These are phyloP conservation scores for Karstenula rhodostoma DNA, from an alignment of 2,329 filamentous ascomycete genomes.

Conservation along the genomic window DNA sequence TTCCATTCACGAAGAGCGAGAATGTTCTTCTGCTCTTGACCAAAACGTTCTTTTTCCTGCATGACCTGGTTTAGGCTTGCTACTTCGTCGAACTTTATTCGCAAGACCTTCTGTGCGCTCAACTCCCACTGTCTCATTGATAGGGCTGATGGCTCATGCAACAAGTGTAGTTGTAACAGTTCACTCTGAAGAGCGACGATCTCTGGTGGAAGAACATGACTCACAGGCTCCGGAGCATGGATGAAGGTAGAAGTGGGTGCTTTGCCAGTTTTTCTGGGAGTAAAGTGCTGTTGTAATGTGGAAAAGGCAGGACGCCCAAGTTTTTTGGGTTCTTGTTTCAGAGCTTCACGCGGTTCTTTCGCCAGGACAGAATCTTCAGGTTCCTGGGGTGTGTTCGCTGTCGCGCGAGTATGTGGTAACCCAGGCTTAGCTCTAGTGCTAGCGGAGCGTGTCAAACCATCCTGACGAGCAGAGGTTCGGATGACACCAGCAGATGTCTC, in stretches of 20 bases:
- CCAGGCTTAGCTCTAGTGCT: slow-evolving; percentile 34
- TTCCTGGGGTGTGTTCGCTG: slow-evolving; percentile 18
- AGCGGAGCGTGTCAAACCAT: slow-evolving; percentile 36
- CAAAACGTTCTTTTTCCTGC: slow-evolving; percentile 46
- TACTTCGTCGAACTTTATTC: slow-evolving; percentile 47
- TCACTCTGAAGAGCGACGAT: slow-evolving; percentile 45
- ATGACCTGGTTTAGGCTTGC: slow-evolving; percentile 45
- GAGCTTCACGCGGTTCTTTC: slow-evolving; percentile 27
- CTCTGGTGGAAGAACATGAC: slow-evolving; percentile 38
- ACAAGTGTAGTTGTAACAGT: slow-evolving; percentile 49
- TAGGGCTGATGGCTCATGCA: slow-evolving; percentile 39
- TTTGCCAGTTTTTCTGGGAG: slow-evolving; percentile 47
- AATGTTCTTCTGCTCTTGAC: slow-evolving; percentile 48
- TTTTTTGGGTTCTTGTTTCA: slow-evolving; percentile 35
- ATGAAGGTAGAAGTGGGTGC: slow-evolving; percentile 47
- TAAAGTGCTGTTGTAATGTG: slow-evolving; percentile 52
- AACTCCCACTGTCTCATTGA: slow-evolving; percentile 41
- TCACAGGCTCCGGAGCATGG: slow-evolving; percentile 35
- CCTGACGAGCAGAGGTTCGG: slow-evolving; percentile 33
- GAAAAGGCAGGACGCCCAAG: slow-evolving; percentile 44
- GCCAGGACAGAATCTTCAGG: slow-evolving; percentile 21
- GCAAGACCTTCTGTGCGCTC: slow-evolving; percentile 42
- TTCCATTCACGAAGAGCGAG: slow-evolving; percentile 47
- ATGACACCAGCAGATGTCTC: slow-evolving; percentile 20
- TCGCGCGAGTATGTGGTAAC: slow-evolving; percentile 17